phyloP scores from a whole-genome alignment of 306 rosid species.

The Ormosia emarginata region DNA sequence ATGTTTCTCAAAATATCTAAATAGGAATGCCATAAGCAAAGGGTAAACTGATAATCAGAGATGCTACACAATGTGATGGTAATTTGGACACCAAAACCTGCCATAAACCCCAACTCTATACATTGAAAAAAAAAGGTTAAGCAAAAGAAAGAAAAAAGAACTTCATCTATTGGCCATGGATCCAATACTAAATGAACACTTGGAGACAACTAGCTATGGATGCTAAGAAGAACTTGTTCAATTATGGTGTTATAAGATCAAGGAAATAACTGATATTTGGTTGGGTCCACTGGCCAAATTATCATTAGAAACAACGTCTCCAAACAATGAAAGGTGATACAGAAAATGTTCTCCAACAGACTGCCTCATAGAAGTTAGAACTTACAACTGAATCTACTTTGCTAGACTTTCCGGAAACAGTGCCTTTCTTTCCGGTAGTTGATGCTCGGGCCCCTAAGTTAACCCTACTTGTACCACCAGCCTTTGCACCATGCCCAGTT shows the following conservation, averaged over 20 bases:
- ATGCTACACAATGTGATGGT: neutral
- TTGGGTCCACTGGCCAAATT: constrained; percentile 1
- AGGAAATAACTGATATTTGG: neutral
- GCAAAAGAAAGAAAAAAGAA: neutral
- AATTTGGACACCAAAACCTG: neutral
- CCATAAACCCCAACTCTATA: neutral
- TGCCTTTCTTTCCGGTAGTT: constrained; percentile 59
- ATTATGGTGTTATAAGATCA: neutral
- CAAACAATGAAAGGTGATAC: neutral
- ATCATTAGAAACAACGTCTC: neutral
- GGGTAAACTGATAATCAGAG: neutral
- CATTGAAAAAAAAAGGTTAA: neutral
- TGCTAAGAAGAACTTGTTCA: neutral
- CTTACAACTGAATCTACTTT: constrained; percentile 66
- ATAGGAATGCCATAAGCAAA: neutral
- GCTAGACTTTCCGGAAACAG: constrained; percentile 59
- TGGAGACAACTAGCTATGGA: neutral
- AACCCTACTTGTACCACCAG: constrained; percentile 52
- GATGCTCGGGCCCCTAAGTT: constrained; percentile 60
- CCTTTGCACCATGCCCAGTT: constrained; percentile 61
- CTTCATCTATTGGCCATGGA: neutral
- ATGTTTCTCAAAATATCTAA: neutral
- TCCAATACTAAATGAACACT: neutral
- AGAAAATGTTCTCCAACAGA: neutral
- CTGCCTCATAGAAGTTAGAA: constrained; percentile 4